These are phyloP conservation scores for Termitomyces sp. DNA, from an alignment of 768 basidiomycete genomes.

Conservation along the genomic window DNA sequence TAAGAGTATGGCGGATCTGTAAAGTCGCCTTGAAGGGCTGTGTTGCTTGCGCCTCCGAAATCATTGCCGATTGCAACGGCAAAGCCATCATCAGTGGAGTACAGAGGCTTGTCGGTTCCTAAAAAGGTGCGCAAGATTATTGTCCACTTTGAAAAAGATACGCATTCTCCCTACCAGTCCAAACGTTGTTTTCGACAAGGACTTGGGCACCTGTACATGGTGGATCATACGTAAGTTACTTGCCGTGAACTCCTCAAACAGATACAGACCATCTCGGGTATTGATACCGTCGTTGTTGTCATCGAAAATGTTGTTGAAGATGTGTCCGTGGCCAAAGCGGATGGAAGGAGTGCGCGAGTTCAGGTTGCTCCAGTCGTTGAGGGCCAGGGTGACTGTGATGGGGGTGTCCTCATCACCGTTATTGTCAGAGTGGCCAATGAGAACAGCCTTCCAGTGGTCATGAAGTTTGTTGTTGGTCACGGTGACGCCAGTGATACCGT, in stretches of 20 bases:
- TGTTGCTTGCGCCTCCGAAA: conserved; percentile 26
- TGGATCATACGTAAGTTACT: not conserved
- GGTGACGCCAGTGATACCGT: conserved; percentile 35
- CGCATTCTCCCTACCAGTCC: conserved; percentile 23
- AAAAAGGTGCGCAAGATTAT: not conserved
- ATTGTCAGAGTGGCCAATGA: conserved; percentile 39
- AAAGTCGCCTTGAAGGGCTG: conserved; percentile 27
- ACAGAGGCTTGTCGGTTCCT: conserved; percentile 33
- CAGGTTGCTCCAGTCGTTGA: conserved; percentile 37
- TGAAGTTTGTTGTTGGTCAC: conserved; percentile 37
- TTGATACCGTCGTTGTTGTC: conserved; percentile 39
- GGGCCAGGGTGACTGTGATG: conserved; percentile 37
- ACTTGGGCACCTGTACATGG: conserved; percentile 32
- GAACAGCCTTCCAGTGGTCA: conserved; percentile 40
- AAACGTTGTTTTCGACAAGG: conserved; percentile 43
- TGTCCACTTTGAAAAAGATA: not conserved
- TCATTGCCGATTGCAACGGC: conserved; percentile 34
- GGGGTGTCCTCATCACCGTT: conserved; percentile 32
- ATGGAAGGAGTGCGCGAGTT: conserved; percentile 41
- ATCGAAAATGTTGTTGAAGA: conserved; percentile 41
- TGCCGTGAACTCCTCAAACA: not conserved
- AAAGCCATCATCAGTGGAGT: conserved; percentile 34
- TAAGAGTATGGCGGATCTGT: conserved; percentile 30
- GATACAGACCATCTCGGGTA: conserved; percentile 29
- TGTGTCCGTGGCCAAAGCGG: conserved; percentile 41